A percentile compares a stretch with the other conserved stretches of the same genome.
These are phyloP conservation scores for Globisporangium okanoganense DNA, from an alignment of 352 stramenopile genomes.

Conservation along the genomic window DNA sequence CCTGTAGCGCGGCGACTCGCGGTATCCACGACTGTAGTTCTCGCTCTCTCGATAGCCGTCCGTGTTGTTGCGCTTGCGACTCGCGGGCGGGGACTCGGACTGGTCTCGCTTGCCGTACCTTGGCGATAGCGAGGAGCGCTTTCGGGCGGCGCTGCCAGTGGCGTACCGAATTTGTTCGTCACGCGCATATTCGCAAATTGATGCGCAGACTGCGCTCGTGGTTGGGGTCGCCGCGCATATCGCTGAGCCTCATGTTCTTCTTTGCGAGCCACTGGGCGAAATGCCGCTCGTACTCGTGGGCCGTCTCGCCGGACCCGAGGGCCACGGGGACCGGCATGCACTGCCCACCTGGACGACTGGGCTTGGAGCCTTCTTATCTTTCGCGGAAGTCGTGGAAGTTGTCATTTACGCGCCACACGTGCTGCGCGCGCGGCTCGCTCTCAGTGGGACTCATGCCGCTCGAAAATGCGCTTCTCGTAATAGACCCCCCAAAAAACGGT, in stretches of 20 bases:
- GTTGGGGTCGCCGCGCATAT: neutral
- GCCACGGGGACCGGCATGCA: conserved; percentile 11
- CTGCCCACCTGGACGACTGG: too few species aligned
- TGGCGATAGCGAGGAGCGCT: neutral
- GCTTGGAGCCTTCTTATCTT: neutral
- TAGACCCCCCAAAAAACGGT: too few species aligned
- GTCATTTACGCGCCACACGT: neutral
- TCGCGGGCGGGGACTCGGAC: neutral
- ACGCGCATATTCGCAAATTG: conserved; percentile 11
- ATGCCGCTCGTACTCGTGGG: conserved; percentile 16
- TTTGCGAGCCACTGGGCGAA: conserved; percentile 16
- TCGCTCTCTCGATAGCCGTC: neutral
- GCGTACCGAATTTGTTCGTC: neutral
- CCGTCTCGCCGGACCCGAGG: conserved; percentile 11
- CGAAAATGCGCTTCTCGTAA: too few species aligned
- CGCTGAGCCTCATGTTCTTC: conserved; percentile 1
- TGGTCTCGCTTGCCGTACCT: neutral
- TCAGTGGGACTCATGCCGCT: too few species aligned
- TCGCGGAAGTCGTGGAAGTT: neutral
- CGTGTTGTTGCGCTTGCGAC: neutral
- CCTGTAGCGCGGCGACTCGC: neutral
- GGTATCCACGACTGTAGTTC: neutral
- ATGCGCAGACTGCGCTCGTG: conserved; percentile 18
- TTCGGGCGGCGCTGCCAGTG: neutral
- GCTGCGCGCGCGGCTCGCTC: too few species aligned